Percentiles rank a stretch among this genome's conserved stretches.
Evolutionary conservation across 2,329 filamentous ascomycete species (phyloP).

Genomic region (Proliferodiscus dingleyae): DNA sequence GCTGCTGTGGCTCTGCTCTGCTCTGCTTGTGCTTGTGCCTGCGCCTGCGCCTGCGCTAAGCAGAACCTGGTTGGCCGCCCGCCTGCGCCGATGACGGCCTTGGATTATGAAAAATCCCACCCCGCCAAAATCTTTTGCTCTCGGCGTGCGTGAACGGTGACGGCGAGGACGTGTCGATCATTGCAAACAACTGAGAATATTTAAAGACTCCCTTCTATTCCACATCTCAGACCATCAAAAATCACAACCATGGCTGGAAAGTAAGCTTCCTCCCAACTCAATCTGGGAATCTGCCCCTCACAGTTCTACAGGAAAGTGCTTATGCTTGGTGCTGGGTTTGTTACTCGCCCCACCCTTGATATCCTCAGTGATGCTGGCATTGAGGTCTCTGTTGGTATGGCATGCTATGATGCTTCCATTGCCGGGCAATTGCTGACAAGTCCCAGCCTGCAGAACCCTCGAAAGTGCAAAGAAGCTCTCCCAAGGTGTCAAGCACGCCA

Average conservation of each 20-base stretch:
- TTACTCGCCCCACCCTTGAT: conserved; percentile 54
- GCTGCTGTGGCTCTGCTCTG: too few relatives aligned
- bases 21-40: conserved; percentile 5
- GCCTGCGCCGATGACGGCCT: conserved; percentile 21
- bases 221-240: background rate
- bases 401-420: background rate
- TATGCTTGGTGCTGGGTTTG: conserved; percentile 48
- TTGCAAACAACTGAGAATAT: conserved; percentile 1
- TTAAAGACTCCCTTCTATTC: background rate
- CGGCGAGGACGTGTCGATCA: conserved; percentile 7
- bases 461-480: conserved; percentile 71
- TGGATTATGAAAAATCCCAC: too few relatives aligned
- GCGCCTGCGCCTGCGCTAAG: background rate
- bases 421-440: conserved; percentile 1
- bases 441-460: conserved; percentile 73
- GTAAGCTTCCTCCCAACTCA: conserved; percentile 9
- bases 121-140: conserved; percentile 21
- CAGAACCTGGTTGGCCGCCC: background rate
- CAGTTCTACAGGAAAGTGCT: conserved; percentile 34
- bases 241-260: conserved; percentile 23
- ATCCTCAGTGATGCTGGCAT: conserved; percentile 53
- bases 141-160: conserved; percentile 17
- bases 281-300: background rate
- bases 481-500: conserved; percentile 66
- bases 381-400: conserved; percentile 50